phyloP scores from a whole-genome alignment of 73 alveolate species.

The Tetrahymena malaccensis region DNA sequence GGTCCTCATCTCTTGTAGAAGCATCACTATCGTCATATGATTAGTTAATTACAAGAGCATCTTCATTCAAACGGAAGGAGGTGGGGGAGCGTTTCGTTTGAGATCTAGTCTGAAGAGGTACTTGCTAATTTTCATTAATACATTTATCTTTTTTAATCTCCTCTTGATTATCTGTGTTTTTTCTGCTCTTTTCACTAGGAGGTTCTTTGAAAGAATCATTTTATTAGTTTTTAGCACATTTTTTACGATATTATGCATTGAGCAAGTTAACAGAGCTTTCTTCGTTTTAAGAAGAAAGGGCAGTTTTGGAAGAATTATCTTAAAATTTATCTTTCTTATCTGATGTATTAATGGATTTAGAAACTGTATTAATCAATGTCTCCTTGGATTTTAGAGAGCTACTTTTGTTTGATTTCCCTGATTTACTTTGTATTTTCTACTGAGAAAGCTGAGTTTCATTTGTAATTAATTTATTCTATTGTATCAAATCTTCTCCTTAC shows the following conservation, averaged over 20 bases:
- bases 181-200: neutral
- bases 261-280: neutral
- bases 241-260: neutral
- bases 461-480: neutral
- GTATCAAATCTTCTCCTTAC: neutral
- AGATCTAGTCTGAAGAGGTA: neutral
- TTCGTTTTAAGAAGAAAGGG: neutral
- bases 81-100: neutral
- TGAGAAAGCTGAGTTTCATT: neutral
- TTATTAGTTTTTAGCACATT: too few relatives aligned
- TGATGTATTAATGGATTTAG: neutral
- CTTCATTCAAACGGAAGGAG: neutral
- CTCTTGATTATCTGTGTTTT: neutral
- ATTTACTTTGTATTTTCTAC: neutral
- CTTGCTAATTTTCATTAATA: neutral
- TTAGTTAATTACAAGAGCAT: neutral
- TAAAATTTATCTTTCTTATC: too few relatives aligned
- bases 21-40: neutral
- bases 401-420: neutral
- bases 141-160: neutral
- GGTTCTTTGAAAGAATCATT: neutral
- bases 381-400: neutral
- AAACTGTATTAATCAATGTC: neutral
- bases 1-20: neutral
- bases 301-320: neutral